A percentile compares a stretch with the other conserved stretches of the same genome.
phyloP scores from a whole-genome alignment of 2,329 filamentous ascomycete species.

The Pseudogymnoascus sp. region DNA sequence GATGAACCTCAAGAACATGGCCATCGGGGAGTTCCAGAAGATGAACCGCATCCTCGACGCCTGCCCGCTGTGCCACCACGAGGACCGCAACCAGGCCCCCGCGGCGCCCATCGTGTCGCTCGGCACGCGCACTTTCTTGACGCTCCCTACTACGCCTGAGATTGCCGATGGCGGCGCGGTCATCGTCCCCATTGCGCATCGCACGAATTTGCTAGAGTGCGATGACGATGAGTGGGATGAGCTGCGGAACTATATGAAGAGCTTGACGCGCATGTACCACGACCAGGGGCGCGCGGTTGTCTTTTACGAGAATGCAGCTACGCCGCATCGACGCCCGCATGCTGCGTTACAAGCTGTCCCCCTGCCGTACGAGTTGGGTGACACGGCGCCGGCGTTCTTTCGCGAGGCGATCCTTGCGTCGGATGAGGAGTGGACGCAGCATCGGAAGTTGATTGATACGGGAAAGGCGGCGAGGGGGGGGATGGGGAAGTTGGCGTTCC shows the following conservation, averaged over 20 bases:
- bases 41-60: constrained; percentile 77
- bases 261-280: constrained; percentile 86
- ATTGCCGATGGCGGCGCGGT: constrained; percentile 74
- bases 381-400: constrained; percentile 90
- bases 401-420: constrained; percentile 81
- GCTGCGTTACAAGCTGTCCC: constrained; percentile 81
- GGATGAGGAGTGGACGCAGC: constrained; percentile 93
- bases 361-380: constrained; percentile 83
- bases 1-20: constrained; percentile 75
- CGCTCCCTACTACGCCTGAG: constrained; percentile 82
- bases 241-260: constrained; percentile 98
- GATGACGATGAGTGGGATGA: constrained; percentile 99
- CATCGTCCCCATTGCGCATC: constrained; percentile 82
- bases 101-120: constrained; percentile 79
- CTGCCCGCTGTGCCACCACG: constrained; percentile 88
- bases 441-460: constrained; percentile 91
- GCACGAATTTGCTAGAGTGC: constrained; percentile 86
- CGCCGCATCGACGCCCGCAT: constrained; percentile 69
- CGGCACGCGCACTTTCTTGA: constrained; percentile 78
- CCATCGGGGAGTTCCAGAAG: constrained; percentile 82
- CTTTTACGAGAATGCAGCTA: constrained; percentile 95
- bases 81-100: constrained; percentile 68
- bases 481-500: constrained; percentile 72
- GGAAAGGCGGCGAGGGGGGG: constrained; percentile 52
- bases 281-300: constrained; percentile 85